Evolutionary conservation across 164 flowering plant genomes (phyloP), one percentile per base, ranked within the genome.

Genomic region (Magnolia changhungtana): DNA sequence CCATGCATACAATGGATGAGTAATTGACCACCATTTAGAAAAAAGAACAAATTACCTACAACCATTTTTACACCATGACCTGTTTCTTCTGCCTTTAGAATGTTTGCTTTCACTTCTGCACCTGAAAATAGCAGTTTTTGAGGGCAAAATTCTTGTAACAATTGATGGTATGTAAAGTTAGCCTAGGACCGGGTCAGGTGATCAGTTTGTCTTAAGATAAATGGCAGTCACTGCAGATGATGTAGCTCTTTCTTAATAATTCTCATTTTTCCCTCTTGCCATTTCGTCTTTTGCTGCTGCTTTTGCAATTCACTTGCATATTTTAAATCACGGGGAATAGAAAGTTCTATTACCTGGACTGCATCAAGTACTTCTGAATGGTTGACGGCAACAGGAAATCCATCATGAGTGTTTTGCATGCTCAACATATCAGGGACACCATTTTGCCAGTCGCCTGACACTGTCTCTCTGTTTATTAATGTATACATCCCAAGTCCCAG

Each of bases 391-490:
- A 78, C 73, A 19, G 96, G 89, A 79, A 96, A 87, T 70, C 84
- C 89, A n/a, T 86, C 89, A 76, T 76, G 84, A 67, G 65, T 75
- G 78, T 72, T 82, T 71, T 87, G 90, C 6, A 85, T 78, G 81
- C 90, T 85, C 13, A 88, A 89, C 74, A 83, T 82, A 78, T 89
- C 87, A 37, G 92, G 90, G 63, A 88, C 80, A 75, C 98, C 99
- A 81, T 87, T 88, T 80, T 94, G 88, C 99, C 98, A 96, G 73
- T 96, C 91, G 64, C 98, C 99, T 69, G 87, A 84, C 80, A 89
- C 93, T 49, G 89, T 81, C 68, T 93, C 94, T 37, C 94, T 94
- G 79, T 84, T 91, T 78, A 94, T 90, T 76, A 91, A 93, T 14
- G 92, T 88, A 85, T 91, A 93, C 86, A 88, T 86, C 50, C 97